phyloP scores from a whole-genome alignment of 805 yeast species.

The Ogataea naganishii region DNA sequence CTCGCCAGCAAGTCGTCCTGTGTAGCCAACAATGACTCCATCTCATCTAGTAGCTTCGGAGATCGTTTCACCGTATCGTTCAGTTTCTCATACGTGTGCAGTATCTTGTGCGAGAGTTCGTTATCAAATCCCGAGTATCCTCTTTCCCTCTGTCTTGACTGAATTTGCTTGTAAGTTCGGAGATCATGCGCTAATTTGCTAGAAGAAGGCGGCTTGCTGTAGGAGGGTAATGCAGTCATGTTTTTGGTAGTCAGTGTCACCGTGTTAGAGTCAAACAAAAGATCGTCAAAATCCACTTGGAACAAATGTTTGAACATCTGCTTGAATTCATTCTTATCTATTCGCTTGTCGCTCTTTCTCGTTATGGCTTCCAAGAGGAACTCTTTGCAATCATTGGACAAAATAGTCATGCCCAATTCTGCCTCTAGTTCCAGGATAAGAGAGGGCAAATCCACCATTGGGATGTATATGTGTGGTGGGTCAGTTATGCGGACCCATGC shows the following conservation, averaged over 20 bases:
- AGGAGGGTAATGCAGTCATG: slow-evolving; percentile 2
- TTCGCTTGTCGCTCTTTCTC: slow-evolving; percentile 5
- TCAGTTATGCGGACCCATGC: slow-evolving; percentile 7
- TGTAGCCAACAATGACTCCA: too few species aligned
- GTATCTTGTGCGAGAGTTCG: slow-evolving; percentile 23
- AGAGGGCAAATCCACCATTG: slow-evolving; percentile 6
- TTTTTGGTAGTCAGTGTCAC: background rate
- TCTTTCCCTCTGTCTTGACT: slow-evolving; percentile 5
- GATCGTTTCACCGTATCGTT: too few species aligned
- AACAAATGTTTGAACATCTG: slow-evolving; percentile 9
- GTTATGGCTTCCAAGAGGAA: slow-evolving; percentile 11
- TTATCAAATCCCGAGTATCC: slow-evolving; percentile 1
- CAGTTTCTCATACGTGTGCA: too few species aligned
- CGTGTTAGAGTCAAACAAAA: slow-evolving; percentile 2
- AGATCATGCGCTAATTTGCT: background rate
- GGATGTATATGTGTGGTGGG: background rate
- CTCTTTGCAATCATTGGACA: slow-evolving; percentile 9
- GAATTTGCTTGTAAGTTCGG: slow-evolving; percentile 4
- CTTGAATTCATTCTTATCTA: slow-evolving; percentile 8
- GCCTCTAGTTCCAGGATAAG: slow-evolving; percentile 9
- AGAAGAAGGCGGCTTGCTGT: background rate
- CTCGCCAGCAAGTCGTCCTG: too few species aligned
- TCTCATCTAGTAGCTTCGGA: too few species aligned
- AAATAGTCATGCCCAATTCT: slow-evolving; percentile 2
- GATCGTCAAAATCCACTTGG: slow-evolving; percentile 6